Percentiles rank a stretch among this genome's conserved stretches.
These are phyloP conservation scores for Nothopassalora personata DNA, from an alignment of 2,329 filamentous ascomycete genomes.

Conservation along the genomic window DNA sequence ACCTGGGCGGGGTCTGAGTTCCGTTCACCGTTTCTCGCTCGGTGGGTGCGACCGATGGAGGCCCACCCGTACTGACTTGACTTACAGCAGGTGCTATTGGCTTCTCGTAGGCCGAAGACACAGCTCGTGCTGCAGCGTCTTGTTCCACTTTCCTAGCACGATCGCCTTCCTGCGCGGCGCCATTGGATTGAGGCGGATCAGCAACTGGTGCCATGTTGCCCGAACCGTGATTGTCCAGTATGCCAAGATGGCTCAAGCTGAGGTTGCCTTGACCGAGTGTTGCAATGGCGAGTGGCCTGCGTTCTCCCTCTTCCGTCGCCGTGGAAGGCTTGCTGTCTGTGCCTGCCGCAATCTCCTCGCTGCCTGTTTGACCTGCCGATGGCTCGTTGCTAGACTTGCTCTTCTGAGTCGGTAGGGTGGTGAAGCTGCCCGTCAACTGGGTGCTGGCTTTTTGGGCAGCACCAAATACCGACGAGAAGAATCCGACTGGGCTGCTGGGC, in stretches of 20 bases:
- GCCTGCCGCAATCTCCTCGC: constrained; percentile 41
- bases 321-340: constrained; percentile 23
- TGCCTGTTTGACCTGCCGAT: constrained; percentile 21
- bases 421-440: constrained; percentile 66
- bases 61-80: constrained; percentile 33
- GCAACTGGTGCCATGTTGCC: constrained; percentile 53
- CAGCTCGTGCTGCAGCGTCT: constrained; percentile 53
- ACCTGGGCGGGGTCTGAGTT: constrained; percentile 60
- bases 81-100: constrained; percentile 28
- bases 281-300: constrained; percentile 67
- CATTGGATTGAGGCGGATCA: constrained; percentile 8
- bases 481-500: constrained; percentile 51
- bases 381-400: constrained; percentile 33
- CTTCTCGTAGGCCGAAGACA: constrained; percentile 56
- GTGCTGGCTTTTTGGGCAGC: constrained; percentile 88
- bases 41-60: constrained; percentile 38
- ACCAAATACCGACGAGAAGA: constrained; percentile 91
- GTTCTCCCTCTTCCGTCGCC: constrained; percentile 51
- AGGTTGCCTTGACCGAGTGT: constrained; percentile 86
- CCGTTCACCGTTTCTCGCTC: constrained; percentile 39
- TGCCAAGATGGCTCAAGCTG: constrained; percentile 81
- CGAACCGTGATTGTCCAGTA: constrained; percentile 52
- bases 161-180: constrained; percentile 40
- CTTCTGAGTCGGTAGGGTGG: constrained; percentile 47
- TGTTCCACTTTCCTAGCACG: constrained; percentile 55